Evolutionary conservation across 768 basidiomycete genomes (phyloP), one percentile per base, ranked within the genome.

Genomic region (Leccinum imitatum): DNA sequence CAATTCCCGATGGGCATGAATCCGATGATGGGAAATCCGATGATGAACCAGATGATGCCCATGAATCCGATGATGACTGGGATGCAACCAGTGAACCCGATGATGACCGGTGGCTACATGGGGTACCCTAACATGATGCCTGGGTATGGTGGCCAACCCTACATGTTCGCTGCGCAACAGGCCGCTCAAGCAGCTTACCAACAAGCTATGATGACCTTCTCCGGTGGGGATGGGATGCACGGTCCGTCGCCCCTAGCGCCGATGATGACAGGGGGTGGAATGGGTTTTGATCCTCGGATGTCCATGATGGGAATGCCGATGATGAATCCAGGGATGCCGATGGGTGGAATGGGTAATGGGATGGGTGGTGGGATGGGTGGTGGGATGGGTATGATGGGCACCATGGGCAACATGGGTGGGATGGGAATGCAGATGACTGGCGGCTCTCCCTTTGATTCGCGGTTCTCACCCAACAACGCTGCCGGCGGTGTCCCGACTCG

Each of bases 161-260:
- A 91, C 65, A 84, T 93, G 85, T 89, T 90, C 68, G 91, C 90
- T 5, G 91, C 93, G 15, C 90, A 91, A 62, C 89, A 91, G 67
- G 90, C 90, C 7, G 86, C 82, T 1, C 79, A 88, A 37, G 89
- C 91, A 66, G 92, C 93, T 0, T 94, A 93, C 74, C 92, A 93
- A 69, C 90, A 92, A 69, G 90, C 91, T 19, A 93, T 93, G 91
- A 84, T 90, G 80, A 84, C 87, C 17, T 89, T 87, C 58, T 91
- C 90, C n/a, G 91, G 89, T n/a, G 88, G 82, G 4, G 83, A 79
- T 60, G 81, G 76, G n/a, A 77, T 74, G 52, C 68, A 73, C 35
- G 74, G 65, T 4, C 66, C 71, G 11, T 69, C 73, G 27, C 76
- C 77, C 48, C 69, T 83, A 62, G 79, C 80, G 55, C 84, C 84